Base-by-base conservation (phyloP, 2,329 filamentous ascomycete species). In the Colletotrichum noveboracense region DNA sequence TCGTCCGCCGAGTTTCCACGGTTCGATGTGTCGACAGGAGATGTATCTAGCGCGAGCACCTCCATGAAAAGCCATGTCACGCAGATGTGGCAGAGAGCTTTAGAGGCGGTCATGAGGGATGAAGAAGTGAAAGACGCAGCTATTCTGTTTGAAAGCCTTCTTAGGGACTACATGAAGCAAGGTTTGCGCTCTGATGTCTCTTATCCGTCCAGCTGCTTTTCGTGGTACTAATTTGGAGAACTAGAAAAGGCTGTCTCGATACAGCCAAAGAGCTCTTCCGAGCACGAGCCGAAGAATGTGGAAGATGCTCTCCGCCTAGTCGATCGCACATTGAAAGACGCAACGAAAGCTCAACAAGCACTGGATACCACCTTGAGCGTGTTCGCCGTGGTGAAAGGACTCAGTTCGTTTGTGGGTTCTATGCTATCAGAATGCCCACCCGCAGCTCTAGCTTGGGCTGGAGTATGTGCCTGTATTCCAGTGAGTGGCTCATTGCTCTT, bases 371-470 rank as follows among this genome's bases (percentile, higher is more conserved):
- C 60, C 7, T 5, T 64, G 7, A 32, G 60, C 6, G 21, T 38
- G 0, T 34, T 64, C 13, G 6, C 30, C 10, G 60, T 64, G 3
- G 60, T 64, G 0, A 64, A 64, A 6, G 60, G 60, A 12, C 60
- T 38, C 12, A 38, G 60, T 34, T 64, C 61, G n/a, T 64, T 64
- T 13, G 34, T 64, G 13, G 61, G 28, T 2, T 7, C 32, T 43
- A 16, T 64, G 61, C 21, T 64, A 7, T 43, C 61, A 14, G 30
- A 64, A 12, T 36, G 21, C 21, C 32, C 61, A 3, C 61, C 61
- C n/a, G 61, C 61, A 43, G 61, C 61, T 13, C 34, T 64, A 5
- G 61, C 14, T 16, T 64, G 61, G 61, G 61, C 61, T 3, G 61
- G 61, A 26, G 16, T 43, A 0, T 64, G 61, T 26, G 61, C 21